These are phyloP conservation scores for Orychophragmus violaceus DNA, from an alignment of 345 rosid genomes.

Conservation along the genomic window DNA sequence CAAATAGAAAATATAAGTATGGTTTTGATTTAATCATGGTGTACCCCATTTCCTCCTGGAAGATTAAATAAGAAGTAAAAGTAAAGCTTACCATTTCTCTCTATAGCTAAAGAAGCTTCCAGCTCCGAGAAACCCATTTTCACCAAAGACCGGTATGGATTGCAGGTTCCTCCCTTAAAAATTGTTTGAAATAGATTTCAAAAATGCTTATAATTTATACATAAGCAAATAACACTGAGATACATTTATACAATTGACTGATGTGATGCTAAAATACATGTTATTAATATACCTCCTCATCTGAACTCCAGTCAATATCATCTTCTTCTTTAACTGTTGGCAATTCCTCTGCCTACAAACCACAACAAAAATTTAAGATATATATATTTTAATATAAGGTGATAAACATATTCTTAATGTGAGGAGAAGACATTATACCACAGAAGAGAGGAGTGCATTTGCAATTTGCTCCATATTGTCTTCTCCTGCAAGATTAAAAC, in stretches of 20 bases:
- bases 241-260: neutral
- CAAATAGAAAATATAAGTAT: neutral
- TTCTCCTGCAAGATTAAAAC: constrained; percentile 39
- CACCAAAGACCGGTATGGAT: constrained; percentile 32
- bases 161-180: too few species aligned
- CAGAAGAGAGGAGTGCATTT: constrained; percentile 50
- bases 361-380: neutral
- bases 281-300: constrained; percentile 50
- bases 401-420: neutral
- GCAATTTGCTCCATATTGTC: constrained; percentile 44
- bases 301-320: constrained; percentile 41
- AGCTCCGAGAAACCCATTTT: constrained; percentile 64
- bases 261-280: neutral
- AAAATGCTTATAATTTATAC: neutral
- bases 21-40: neutral
- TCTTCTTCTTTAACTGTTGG: constrained; percentile 33
- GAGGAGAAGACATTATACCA: neutral
- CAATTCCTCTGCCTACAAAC: constrained; percentile 48
- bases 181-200: constrained; percentile 33
- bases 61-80: neutral
- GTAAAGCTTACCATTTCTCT: constrained; percentile 70
- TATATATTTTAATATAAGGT: too few species aligned
- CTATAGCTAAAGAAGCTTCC: constrained; percentile 67
- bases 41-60: neutral
- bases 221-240: neutral